These are phyloP conservation scores for Microstegium vimineum DNA, from an alignment of 176 grass and related monocot species.

Conservation along the genomic window DNA sequence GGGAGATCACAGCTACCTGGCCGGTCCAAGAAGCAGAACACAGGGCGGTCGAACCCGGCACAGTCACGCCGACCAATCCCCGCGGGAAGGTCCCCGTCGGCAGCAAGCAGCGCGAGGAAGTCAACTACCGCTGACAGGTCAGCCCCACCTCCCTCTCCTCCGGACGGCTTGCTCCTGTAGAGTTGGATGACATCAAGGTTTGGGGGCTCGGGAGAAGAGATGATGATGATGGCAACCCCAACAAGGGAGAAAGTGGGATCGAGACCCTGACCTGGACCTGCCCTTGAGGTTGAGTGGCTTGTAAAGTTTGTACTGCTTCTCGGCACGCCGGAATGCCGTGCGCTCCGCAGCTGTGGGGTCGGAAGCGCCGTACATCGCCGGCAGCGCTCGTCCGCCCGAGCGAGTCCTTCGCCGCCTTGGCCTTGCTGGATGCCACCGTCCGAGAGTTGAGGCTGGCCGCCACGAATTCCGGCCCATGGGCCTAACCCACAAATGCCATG, in stretches of 20 bases:
- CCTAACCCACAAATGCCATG: no score
- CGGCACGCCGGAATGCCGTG: conserved; percentile 65
- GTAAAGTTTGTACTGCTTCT: conserved; percentile 93
- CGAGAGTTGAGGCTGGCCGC: no score
- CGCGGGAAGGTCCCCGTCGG: not conserved
- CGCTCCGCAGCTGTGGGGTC: conserved; percentile 45
- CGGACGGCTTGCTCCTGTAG: not conserved
- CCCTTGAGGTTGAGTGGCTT: conserved; percentile 50
- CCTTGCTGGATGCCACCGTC: no score
- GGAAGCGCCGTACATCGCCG: conserved; percentile 52
- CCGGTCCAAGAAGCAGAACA: conserved; percentile 63
- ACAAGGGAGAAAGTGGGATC: not conserved
- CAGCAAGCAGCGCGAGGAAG: conserved; percentile 44
- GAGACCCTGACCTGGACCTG: conserved; percentile 13
- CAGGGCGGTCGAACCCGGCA: conserved; percentile 47
- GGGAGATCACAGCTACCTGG: conserved; percentile 18
- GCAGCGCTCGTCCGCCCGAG: not conserved
- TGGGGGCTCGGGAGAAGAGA: not conserved
- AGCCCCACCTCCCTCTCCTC: not conserved
- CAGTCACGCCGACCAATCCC: conserved; percentile 43
- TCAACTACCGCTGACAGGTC: conserved; percentile 52
- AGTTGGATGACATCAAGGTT: not conserved
- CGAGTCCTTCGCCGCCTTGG: no score
- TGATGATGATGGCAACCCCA: not conserved
- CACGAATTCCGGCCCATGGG: no score